phyloP scores from a whole-genome alignment of 495 filamentous ascomycete species.

The Daldinia grandis region DNA sequence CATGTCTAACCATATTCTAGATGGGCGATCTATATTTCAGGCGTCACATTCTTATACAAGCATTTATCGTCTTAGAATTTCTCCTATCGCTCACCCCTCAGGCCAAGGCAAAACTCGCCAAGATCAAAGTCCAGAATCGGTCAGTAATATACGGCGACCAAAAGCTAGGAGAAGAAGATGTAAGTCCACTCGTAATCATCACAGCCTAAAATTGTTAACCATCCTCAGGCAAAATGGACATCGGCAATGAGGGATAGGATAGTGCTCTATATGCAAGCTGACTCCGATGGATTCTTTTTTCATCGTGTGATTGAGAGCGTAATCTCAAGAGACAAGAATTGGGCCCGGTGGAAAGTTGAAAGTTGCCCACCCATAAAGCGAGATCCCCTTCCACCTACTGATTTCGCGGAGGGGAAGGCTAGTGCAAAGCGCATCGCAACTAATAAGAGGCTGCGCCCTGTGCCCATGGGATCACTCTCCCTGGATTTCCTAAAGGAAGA shows the following conservation, averaged over 20 bases:
- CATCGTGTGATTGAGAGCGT: conserved; percentile 96
- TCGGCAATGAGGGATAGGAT: conserved; percentile 74
- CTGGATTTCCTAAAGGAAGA: conserved; percentile 79
- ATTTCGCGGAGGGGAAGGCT: conserved; percentile 71
- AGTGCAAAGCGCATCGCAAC: conserved; percentile 69
- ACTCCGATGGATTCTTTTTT: conserved; percentile 86
- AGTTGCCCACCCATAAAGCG: conserved; percentile 86
- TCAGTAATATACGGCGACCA: conserved; percentile 83
- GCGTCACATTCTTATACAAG: conserved; percentile 91
- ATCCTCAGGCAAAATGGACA: conserved; percentile 74
- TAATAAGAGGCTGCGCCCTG: conserved; percentile 70
- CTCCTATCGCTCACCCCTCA: conserved; percentile 85
- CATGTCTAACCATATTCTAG: conserved; percentile 52
- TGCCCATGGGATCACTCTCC: conserved; percentile 74
- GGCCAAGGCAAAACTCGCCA: conserved; percentile 77
- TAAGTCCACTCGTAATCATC: conserved; percentile 52
- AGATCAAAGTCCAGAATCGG: conserved; percentile 73
- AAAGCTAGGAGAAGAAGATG: conserved; percentile 80
- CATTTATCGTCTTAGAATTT: conserved; percentile 92
- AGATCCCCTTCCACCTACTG: conserved; percentile 68
- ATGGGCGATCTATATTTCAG: conserved; percentile 93
- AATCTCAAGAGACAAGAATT: conserved; percentile 93
- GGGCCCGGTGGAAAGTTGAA: conserved; percentile 97
- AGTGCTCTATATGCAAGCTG: conserved; percentile 78
- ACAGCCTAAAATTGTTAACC: conserved; percentile 1